A percentile compares a stretch with the other conserved stretches of the same genome.
Evolutionary conservation across 2,329 filamentous ascomycete genomes (phyloP).

Genomic region (Aplosporella prunicola): DNA sequence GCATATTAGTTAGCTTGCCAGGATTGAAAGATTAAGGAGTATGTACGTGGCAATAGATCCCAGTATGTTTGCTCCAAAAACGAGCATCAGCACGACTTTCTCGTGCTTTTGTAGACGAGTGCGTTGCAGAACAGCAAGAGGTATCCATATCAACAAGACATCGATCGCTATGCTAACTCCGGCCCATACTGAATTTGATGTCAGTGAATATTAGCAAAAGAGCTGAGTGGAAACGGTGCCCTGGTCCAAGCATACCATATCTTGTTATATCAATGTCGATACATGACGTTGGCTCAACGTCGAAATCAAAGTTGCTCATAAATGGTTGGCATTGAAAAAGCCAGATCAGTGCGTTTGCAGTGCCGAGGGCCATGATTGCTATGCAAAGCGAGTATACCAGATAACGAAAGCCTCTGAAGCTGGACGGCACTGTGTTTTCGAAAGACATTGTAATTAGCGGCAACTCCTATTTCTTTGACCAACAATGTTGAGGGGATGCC

Average conservation of each 20-base stretch:
- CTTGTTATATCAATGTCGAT: constrained; percentile 5
- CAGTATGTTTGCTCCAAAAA: constrained; percentile 3
- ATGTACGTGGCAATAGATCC: constrained; percentile 7
- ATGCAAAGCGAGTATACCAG: constrained; percentile 1
- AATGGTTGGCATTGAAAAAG: constrained; percentile 8
- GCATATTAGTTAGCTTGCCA: not conserved
- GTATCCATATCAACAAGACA: constrained; percentile 5
- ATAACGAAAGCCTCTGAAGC: constrained; percentile 3
- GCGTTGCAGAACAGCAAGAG: constrained; percentile 7
- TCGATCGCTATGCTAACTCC: constrained; percentile 8
- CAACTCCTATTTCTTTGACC: no score
- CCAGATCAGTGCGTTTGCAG: constrained; percentile 7
- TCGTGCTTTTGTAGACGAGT: constrained; percentile 7
- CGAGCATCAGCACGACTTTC: constrained; percentile 1
- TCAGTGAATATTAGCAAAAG: no score
- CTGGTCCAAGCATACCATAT: constrained; percentile 5
- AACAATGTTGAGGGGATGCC: not conserved
- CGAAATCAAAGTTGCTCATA: constrained; percentile 9
- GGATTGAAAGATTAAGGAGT: not conserved
- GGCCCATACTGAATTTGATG: constrained; percentile 10
- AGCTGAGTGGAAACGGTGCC: no score
- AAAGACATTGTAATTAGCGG: not conserved
- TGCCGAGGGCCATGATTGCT: constrained; percentile 5
- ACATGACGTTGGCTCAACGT: constrained; percentile 1
- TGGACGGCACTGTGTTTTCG: constrained; percentile 1